Conservation (phyloP, 441 rosid species). For the Eutrema salsugineum region DNA sequence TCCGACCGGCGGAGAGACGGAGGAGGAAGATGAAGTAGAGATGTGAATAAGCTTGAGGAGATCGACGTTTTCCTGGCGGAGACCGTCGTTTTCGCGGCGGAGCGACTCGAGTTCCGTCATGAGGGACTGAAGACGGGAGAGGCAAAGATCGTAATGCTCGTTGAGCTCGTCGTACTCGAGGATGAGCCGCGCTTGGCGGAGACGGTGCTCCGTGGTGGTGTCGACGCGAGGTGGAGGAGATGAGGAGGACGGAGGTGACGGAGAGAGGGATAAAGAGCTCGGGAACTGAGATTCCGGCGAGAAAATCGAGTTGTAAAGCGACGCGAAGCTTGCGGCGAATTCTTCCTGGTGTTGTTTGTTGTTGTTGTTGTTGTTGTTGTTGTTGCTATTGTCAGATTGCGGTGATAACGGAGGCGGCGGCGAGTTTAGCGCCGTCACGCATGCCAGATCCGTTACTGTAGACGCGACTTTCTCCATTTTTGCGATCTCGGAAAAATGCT, state of each 20-base stretch:
- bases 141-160: conserved; percentile 57
- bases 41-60: conserved; percentile 50
- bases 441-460: conserved; percentile 34
- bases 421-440: conserved; percentile 24
- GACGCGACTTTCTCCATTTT: conserved; percentile 49
- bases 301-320: conserved; percentile 62
- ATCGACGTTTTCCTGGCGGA: conserved; percentile 52
- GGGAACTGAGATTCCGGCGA: conserved; percentile 49
- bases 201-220: conserved; percentile 54
- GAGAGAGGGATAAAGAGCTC: conserved; percentile 29
- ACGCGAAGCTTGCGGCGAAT: conserved; percentile 50
- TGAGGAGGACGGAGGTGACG: conserved; percentile 39
- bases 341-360: conserved; percentile 31
- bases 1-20: conserved; percentile 36
- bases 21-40: conserved; percentile 28
- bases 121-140: conserved; percentile 50
- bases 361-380: conserved; percentile 13
- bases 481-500: background rate
- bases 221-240: conserved; percentile 35
- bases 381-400: conserved; percentile 20
- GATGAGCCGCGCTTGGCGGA: conserved; percentile 64
- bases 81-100: conserved; percentile 52
- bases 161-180: conserved; percentile 65
- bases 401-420: conserved; percentile 34
- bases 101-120: conserved; percentile 47